These are phyloP conservation scores for Entomortierella beljakovae DNA, from an alignment of 192 early-diverging fungal species.

Conservation along the genomic window DNA sequence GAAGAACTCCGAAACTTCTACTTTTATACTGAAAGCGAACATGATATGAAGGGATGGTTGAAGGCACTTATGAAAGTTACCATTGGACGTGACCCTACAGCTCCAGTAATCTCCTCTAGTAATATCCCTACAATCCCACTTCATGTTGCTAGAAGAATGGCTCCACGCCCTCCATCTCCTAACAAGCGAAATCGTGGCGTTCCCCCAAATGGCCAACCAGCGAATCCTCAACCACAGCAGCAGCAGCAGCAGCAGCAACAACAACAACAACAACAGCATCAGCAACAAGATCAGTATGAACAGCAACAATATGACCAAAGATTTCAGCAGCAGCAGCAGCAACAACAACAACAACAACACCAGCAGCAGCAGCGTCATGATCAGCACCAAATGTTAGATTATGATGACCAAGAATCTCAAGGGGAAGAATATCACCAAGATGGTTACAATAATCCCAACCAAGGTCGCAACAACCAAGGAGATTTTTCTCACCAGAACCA, in stretches of 20 bases:
- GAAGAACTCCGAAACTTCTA: constrained; percentile 66
- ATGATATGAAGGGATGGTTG: constrained; percentile 64
- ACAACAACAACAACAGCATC: constrained; percentile 25
- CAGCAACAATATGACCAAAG: constrained; percentile 16
- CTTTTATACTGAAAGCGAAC: constrained; percentile 68
- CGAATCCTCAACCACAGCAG: constrained; percentile 32
- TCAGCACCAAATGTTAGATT: constrained; percentile 18
- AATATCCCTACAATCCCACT: constrained; percentile 69
- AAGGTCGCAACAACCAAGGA: constrained; percentile 1
- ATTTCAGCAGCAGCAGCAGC: neutral
- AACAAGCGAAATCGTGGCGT: constrained; percentile 20
- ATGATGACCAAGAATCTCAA: constrained; percentile 42
- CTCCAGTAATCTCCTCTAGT: constrained; percentile 71
- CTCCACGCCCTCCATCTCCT: constrained; percentile 58
- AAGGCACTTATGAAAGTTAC: constrained; percentile 75
- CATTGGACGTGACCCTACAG: constrained; percentile 63
- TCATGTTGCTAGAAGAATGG: constrained; percentile 64
- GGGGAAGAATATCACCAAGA: constrained; percentile 29
- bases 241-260: constrained; percentile 22
- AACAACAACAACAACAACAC: neutral
- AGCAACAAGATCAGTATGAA: constrained; percentile 23
- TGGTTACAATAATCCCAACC: constrained; percentile 1
- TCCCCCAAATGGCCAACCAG: constrained; percentile 37
- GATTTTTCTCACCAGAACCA: neutral
- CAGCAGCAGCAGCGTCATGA: constrained; percentile 9